Evolutionary conservation across 202 grass and related monocot genomes (phyloP).

Genomic region (Zizania palustris): DNA sequence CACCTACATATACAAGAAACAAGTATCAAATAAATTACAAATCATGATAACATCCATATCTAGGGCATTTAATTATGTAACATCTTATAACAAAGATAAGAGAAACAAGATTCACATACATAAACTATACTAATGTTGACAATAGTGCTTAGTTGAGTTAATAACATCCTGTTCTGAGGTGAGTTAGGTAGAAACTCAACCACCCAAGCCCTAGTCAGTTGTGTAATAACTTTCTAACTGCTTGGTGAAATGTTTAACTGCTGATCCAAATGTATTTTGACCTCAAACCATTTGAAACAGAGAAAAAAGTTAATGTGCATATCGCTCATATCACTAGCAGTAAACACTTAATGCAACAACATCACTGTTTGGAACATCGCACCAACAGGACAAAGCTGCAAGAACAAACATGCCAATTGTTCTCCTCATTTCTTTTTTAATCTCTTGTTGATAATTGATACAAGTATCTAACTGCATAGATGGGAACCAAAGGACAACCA

Average conservation of each 20-base stretch:
- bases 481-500: not conserved
- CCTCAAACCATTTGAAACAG: not conserved
- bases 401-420: not conserved
- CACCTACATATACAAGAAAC: conserved; percentile 55
- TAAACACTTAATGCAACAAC: not conserved
- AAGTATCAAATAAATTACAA: conserved; percentile 3
- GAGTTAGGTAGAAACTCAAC: not conserved
- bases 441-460: not conserved
- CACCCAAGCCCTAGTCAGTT: not conserved
- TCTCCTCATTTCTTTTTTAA: not conserved
- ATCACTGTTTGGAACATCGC: not conserved
- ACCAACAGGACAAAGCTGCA: not conserved
- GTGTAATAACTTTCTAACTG: not conserved
- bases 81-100: not conserved
- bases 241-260: not conserved
- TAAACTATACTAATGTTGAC: not conserved
- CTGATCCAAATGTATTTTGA: not conserved
- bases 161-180: not conserved
- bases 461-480: not conserved
- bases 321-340: conserved; percentile 4
- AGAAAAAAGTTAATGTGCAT: not conserved
- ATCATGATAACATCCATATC: not conserved
- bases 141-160: not conserved
- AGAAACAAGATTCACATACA: not conserved
- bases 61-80: not conserved